Evolutionary conservation across 371 early-diverging fungal genomes (phyloP), one percentile per base, ranked within the genome.

Genomic region (Smittium mucronatum): DNA sequence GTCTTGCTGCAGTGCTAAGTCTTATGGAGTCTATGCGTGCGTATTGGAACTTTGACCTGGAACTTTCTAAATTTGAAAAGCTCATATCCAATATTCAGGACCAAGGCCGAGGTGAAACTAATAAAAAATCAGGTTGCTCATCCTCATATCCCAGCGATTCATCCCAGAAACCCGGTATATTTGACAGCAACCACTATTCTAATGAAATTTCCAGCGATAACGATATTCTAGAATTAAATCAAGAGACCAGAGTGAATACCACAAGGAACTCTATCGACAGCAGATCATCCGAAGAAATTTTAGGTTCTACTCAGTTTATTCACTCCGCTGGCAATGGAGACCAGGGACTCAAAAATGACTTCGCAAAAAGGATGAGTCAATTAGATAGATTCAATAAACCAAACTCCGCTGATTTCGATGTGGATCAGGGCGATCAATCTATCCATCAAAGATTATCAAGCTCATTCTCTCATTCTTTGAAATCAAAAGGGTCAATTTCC

Each of bases 41-140:
- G 31, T 61, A 15, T 61, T 61, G 63, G 63, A 33, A 33, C 16
- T 61, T 61, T 28, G 63, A 61, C 29, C 26, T 26, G 5, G 63
- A 61, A 33, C 63, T 61, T 61, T 11, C 63, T 26, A 28, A 61
- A 28, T 61, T 61, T 61, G 63, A 61, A 33, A 61, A 11, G n/a
- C 11, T n/a, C 26, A 61, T 61, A 30, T 61, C 29, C 33, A 61
- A 61, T 5, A 61, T 61, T 11, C 63, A 61, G 26, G 63, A 47
- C 11, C 47, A 5, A n/a, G n/a, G n/a, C n/a, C n/a, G n/a, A n/a
- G n/a, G n/a, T n/a, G n/a, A n/a, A 11, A 5, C 47, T 47, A 47
- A 47, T 47, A 47, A 47, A 47, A 21, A 47, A 47, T 47, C 47
- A 47, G 21, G 5, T 47, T n/a, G n/a, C n/a, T n/a, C n/a, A n/a